Base-by-base conservation (phyloP, 352 stramenopile genomes). In the Pythium utonaiense region DNA sequence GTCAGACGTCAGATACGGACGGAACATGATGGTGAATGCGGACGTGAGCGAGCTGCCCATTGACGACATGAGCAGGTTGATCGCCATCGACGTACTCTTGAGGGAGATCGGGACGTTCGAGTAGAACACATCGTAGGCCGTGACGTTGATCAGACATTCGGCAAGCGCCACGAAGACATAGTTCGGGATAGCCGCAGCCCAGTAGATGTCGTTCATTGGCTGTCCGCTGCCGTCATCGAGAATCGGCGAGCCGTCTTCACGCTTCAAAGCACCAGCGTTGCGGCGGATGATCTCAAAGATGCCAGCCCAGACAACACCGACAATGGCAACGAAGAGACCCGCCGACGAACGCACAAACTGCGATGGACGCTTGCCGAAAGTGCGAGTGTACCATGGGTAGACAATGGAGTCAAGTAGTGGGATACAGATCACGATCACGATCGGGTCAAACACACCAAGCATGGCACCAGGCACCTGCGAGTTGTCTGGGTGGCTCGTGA, bases 1-100 rank as follows among this genome's bases (percentile, higher is more conserved):
- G 67, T 88, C 63, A 13, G 60, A 64, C 34, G 57, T 53, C 9
- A 88, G 49, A 66, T 85, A 82, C 50, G 63, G 68, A 34, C 64
- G 60, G 69, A 86, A 88, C 69, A 88, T 80, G 65, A 88, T 78
- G 19, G 77, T 85, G 64, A 87, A 85, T 25, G 75, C 73, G 14
- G 75, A 85, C 24, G 78, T 83, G 56, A 83, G 70, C 55, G 75
- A 77, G 49, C 62, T 80, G 62, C 76, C 76, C 66, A 83, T 80
- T 48, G 73, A 81, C 31, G 57, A 66, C 74, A 88, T 86, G 49
- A 83, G 63, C 30, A 88, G 50, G 64, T 86, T 85, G 22, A 85
- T 64, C n/a, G 74, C 71, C 63, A 86, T 74, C 6, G 73, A 74
- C 30, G 64, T 76, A 54, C 72, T 83, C 70, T 84, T 86, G 55